These are phyloP conservation scores for Kurtzmaniella quercitrusa DNA, from an alignment of 1,139 yeast species.

Conservation along the genomic window DNA sequence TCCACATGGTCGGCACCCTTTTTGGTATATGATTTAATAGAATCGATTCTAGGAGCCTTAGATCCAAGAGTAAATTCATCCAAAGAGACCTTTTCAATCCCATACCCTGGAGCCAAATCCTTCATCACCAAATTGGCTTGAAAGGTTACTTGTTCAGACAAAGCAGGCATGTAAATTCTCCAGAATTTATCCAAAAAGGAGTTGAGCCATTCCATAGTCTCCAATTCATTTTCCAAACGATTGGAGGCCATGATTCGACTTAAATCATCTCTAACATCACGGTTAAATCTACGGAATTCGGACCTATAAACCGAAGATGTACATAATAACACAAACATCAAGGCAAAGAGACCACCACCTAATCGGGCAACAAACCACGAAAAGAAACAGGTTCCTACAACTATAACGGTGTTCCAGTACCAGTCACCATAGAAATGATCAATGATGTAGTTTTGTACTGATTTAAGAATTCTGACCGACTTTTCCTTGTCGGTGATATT, in stretches of 20 bases:
- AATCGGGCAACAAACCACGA: constrained; percentile 58
- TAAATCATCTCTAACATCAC: constrained; percentile 72
- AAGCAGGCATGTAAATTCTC: constrained; percentile 84
- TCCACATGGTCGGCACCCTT: constrained; percentile 63
- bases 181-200: constrained; percentile 73
- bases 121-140: constrained; percentile 62
- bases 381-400: constrained; percentile 68
- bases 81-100: constrained; percentile 66
- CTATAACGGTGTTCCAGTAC: constrained; percentile 62
- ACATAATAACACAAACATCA: constrained; percentile 54
- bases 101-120: constrained; percentile 76
- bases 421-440: constrained; percentile 71
- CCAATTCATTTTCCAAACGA: constrained; percentile 56
- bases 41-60: constrained; percentile 70
- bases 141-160: constrained; percentile 69
- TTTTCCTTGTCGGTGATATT: constrained; percentile 21
- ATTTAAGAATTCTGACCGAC: constrained; percentile 21
- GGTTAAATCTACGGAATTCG: constrained; percentile 69
- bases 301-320: constrained; percentile 64
- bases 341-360: constrained; percentile 56
- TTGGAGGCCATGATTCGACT: constrained; percentile 56
- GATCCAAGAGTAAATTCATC: constrained; percentile 78
- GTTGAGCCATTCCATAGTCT: constrained; percentile 79
- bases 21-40: constrained; percentile 67
- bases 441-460: constrained; percentile 53